phyloP scores from a whole-genome alignment of 306 rosid species.

The Dryas drummondii region DNA sequence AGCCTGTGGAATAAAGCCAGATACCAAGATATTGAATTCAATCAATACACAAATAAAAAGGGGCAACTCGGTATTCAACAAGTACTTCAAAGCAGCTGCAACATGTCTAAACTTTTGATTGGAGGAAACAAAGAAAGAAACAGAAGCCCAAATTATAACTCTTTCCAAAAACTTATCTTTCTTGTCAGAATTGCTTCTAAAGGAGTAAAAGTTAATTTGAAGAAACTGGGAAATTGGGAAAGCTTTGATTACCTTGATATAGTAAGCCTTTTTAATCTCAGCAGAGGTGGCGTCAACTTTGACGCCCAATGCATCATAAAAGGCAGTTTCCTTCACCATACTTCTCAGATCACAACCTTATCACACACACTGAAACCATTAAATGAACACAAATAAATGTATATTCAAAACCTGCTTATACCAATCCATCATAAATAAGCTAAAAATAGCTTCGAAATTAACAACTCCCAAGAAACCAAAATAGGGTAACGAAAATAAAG shows the following conservation, averaged over 20 bases:
- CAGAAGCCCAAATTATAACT: background rate
- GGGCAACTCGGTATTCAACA: background rate
- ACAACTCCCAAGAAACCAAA: background rate
- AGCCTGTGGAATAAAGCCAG: background rate
- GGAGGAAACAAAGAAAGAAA: background rate
- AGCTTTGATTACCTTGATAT: conserved; percentile 56
- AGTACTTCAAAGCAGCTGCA: background rate
- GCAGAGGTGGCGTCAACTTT: conserved; percentile 63
- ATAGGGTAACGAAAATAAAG: background rate
- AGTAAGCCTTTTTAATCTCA: conserved; percentile 90
- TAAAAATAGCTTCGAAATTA: background rate
- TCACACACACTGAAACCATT: background rate
- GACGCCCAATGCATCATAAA: conserved; percentile 78
- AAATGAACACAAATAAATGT: background rate
- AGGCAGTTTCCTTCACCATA: conserved; percentile 83
- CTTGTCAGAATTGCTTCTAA: background rate
- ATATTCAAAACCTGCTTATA: background rate
- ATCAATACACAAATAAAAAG: background rate
- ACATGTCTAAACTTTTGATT: background rate
- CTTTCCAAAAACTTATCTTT: background rate
- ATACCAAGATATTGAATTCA: background rate
- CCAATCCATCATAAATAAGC: background rate
- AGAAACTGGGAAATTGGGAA: background rate
- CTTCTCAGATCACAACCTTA: conserved; percentile 36
- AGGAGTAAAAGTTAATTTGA: background rate